phyloP scores from a whole-genome alignment of 805 yeast species.

The Schwanniomyces vanrijiae region DNA sequence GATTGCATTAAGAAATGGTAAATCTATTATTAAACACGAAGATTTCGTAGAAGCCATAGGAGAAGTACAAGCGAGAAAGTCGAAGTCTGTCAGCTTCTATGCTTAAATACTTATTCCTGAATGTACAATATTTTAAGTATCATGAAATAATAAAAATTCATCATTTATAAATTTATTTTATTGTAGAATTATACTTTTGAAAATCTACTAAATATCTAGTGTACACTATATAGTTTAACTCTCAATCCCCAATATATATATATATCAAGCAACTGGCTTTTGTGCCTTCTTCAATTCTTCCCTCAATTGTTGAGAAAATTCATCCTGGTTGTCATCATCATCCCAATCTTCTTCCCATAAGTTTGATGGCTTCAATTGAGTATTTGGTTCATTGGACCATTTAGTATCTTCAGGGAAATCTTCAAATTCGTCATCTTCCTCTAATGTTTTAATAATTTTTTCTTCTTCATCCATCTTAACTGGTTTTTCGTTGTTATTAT shows the following conservation, averaged over 20 bases:
- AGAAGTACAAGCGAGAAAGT: constrained; percentile 97
- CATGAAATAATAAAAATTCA: neutral
- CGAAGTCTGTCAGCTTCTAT: constrained; percentile 92
- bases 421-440: constrained; percentile 96
- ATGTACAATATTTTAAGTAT: constrained; percentile 2
- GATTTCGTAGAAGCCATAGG: constrained; percentile 98
- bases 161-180: neutral
- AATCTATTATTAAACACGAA: constrained; percentile 88
- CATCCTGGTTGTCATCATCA: constrained; percentile 90
- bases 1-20: constrained; percentile 97
- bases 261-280: constrained; percentile 8
- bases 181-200: neutral
- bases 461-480: constrained; percentile 24
- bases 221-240: neutral
- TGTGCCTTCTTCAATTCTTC: constrained; percentile 36
- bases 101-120: constrained; percentile 50
- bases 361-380: constrained; percentile 51
- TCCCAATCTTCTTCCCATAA: constrained; percentile 99
- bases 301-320: constrained; percentile 75
- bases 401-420: constrained; percentile 87
- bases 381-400: constrained; percentile 66
- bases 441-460: constrained; percentile 66
- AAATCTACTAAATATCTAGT: neutral
- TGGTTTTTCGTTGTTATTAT: constrained; percentile 1
- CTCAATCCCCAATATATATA: neutral